Base-by-base conservation (phyloP, 345 rosid genomes). In the Corchorus olitorius region DNA sequence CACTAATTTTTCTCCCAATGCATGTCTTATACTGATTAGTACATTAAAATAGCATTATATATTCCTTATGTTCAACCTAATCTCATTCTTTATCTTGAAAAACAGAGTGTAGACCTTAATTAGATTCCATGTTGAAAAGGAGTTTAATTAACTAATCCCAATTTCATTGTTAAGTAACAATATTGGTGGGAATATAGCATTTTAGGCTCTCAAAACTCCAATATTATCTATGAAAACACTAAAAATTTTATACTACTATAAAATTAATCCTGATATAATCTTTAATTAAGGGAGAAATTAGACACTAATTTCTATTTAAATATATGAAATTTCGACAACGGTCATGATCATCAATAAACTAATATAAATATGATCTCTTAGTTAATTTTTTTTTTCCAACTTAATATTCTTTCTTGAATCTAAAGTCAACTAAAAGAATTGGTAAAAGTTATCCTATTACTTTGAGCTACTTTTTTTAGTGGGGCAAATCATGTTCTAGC, bases 321-420 rank as follows among this genome's bases (percentile, higher is more conserved):
- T 16, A 37, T 1, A 12, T 35, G 27, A 27, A 43, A 39, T 46
- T 10, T 8, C 64, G n/a, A 53, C 34, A 60, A 59, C 19, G 39
- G 20, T 73, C 34, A 27, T 39, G 43, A 39, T 60, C 20, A 16
- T 61, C 33, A 33, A 45, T 45, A 46, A 48, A 12, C 37, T 66
- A 56, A 56, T 56, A 19, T 19, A 19, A 20, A 20, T 66, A 5
- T 20, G 46, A 35, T n/a, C 17, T 46, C 27, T 27, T 27, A 27
- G 27, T 27, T 20, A 66, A 39, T 53, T 8, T n/a, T 8, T 8
- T n/a, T 8, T n/a, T 49, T 49, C 12, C 8, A 50, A 48, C 9
- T 10, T 62, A 41, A 73, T 35, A 61, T 75, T 46, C 72, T 75
- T 75, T 27, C 71, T 64, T 75, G 64, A 53, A 54, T 41, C 66